Conservation (phyloP, 2,329 filamentous ascomycete genomes). For the Fulvia fulva region DNA sequence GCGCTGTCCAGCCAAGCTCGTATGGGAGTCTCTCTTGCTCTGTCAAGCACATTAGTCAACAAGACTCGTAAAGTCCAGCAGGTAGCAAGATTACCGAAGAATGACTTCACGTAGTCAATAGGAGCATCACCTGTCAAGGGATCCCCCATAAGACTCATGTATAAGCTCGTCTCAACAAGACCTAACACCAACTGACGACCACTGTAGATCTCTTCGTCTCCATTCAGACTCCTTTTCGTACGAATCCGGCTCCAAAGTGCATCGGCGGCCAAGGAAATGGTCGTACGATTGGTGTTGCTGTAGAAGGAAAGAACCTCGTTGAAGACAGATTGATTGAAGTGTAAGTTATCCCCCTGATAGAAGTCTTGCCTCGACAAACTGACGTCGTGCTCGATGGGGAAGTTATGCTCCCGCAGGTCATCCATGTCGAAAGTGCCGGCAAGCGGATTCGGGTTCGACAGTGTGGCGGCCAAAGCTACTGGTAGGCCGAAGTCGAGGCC, state of each 20-base stretch:
- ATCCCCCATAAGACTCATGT: conserved; percentile 6
- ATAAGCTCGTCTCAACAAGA: conserved; percentile 8
- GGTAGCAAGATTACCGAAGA: background rate
- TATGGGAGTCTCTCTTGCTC: background rate
- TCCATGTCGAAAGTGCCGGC: conserved; percentile 22
- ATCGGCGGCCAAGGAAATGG: background rate
- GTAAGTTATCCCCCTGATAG: conserved; percentile 33
- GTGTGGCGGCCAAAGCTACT: conserved; percentile 19
- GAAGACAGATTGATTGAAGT: conserved; percentile 33
- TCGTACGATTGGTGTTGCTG: conserved; percentile 15
- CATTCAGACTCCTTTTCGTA: conserved; percentile 2
- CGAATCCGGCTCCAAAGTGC: conserved; percentile 1
- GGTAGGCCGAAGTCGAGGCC: conserved; percentile 24
- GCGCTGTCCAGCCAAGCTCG: background rate
- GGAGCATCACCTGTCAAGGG: background rate
- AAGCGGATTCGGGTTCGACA: conserved; percentile 18
- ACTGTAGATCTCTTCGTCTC: conserved; percentile 6
- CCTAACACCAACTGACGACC: conserved; percentile 6
- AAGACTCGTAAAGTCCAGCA: conserved; percentile 23
- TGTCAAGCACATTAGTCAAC: background rate
- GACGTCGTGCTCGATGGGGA: conserved; percentile 37
- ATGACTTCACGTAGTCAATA: background rate
- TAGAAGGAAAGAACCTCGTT: conserved; percentile 26
- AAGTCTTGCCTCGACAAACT: conserved; percentile 33
- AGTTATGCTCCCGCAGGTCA: conserved; percentile 29